Evolutionary conservation across 83 land plant species (phyloP), one percentile per base, ranked within the genome.

Genomic region (Larix sibirica): DNA sequence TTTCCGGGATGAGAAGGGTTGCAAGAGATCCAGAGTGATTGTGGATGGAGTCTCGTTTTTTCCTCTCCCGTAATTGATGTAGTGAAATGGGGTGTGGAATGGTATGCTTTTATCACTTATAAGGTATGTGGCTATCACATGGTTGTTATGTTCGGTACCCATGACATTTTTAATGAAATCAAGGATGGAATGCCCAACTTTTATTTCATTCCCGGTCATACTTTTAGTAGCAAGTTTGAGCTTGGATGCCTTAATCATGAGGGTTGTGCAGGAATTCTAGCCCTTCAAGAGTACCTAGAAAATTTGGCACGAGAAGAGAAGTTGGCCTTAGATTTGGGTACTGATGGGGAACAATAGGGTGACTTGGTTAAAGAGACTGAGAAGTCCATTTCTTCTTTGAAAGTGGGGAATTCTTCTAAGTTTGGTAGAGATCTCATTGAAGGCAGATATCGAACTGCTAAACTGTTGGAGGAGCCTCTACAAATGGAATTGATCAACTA

Each of bases 101-200:
- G 83, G 86, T 84, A 84, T 61, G 86, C 70, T 6, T 81, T 84
- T 33, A 84, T 79, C 44, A 68, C 83, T 20, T 84, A 84, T 21
- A 84, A 84, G 74, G 85, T 69, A 14, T 84, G 82, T 70, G 86
- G 86, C 28, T 83, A 83, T 80, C 79, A 84, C 44, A 84, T 80
- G 83, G 47, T 47, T 69, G 83, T 81, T 56, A 47, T 84, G 23
- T 84, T 68, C 24, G 86, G 83, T 3, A 80, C 86, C 6, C 50
- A 21, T 56, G 79, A 80, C 16, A 83, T 83, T n/a, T 81, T 84
- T 21, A 73, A 65, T 33, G 85, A 84, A 24, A 80, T 83, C n/a
- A 83, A 83, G 67, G 78, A 80, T 26, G 67, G 36, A 50, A 26
- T 59, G 44, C 83, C 83, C 77, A 84, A 84, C 44, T 81, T 66